A percentile compares a stretch with the other conserved stretches of the same genome.
Evolutionary conservation across 2,329 filamentous ascomycete species (phyloP).

Genomic region (Nigrospora osmanthi): DNA sequence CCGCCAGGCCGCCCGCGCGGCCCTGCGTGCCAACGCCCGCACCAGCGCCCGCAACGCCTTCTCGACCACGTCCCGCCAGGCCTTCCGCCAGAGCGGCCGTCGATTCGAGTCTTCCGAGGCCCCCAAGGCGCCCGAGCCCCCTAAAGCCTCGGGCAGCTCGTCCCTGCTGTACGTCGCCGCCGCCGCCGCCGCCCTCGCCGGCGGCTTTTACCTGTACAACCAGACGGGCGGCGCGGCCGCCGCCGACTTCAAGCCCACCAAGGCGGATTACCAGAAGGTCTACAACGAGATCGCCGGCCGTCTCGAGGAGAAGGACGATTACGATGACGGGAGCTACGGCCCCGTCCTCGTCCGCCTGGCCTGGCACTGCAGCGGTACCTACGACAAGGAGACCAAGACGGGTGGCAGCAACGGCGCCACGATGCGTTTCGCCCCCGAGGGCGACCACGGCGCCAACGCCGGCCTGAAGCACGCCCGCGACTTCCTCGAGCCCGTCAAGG

Average conservation of each 20-base stretch:
- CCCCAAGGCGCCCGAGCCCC: too few species aligned
- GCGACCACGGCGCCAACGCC: constrained; percentile 87
- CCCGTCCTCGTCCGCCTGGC: constrained; percentile 85
- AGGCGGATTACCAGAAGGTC: constrained; percentile 90
- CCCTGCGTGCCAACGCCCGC: constrained; percentile 51
- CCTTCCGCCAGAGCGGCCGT: constrained; percentile 66
- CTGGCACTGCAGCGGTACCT: constrained; percentile 93
- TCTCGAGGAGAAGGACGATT: constrained; percentile 85
- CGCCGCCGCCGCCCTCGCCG: constrained; percentile 52
- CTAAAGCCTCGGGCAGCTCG: constrained; percentile 27
- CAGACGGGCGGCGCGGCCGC: constrained; percentile 38
- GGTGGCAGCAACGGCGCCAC: constrained; percentile 95
- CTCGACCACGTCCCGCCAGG: constrained; percentile 52
- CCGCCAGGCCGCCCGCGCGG: constrained; percentile 48
- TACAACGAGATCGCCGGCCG: constrained; percentile 78
- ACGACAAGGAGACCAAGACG: constrained; percentile 77
- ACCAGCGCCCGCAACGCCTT: constrained; percentile 52
- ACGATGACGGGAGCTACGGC: constrained; percentile 94
- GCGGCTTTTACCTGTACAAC: constrained; percentile 59
- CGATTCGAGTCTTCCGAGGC: constrained; percentile 65
- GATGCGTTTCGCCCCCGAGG: constrained; percentile 90
- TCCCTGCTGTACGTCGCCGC: constrained; percentile 50
- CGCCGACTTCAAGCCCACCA: constrained; percentile 63
- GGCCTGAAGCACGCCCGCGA: constrained; percentile 80
- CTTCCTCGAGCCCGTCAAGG: constrained; percentile 84